A percentile compares a stretch with the other conserved stretches of the same genome.
Evolutionary conservation across 2,329 filamentous ascomycete genomes (phyloP).

Genomic region (Sodiomyces alkalinus): DNA sequence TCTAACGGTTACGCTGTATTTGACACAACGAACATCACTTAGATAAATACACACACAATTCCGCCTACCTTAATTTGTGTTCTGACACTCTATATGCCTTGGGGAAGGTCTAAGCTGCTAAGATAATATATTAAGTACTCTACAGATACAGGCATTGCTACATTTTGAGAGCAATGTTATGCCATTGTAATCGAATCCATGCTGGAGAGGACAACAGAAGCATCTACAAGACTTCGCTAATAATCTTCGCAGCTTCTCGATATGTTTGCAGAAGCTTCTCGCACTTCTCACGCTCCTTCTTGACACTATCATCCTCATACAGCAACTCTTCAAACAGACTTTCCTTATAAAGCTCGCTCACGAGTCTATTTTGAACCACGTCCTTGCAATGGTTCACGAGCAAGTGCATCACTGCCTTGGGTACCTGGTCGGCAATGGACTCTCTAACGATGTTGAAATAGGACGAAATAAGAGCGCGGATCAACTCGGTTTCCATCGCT

Average conservation of each 20-base stretch:
- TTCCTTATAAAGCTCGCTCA: slow-evolving; percentile 92
- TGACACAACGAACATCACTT: too few relatives aligned
- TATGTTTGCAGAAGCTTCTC: slow-evolving; percentile 92
- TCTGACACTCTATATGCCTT: too few relatives aligned
- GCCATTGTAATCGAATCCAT: too few relatives aligned
- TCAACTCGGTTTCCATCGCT: slow-evolving; percentile 93
- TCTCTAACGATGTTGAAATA: slow-evolving; percentile 99
- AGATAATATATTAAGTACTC: too few relatives aligned
- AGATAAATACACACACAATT: too few relatives aligned
- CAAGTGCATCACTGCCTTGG: slow-evolving; percentile 97
- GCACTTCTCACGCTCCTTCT: slow-evolving; percentile 96
- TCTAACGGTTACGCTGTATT: too few relatives aligned
- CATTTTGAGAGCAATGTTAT: too few relatives aligned
- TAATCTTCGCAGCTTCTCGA: slow-evolving; percentile 94
- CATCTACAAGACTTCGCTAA: slow-evolving; percentile 76
- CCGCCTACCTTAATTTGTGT: too few relatives aligned
- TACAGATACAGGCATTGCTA: too few relatives aligned
- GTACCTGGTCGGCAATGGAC: slow-evolving; percentile 95
- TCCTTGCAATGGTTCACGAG: slow-evolving; percentile 98
- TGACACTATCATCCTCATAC: slow-evolving; percentile 94
- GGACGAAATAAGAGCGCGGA: slow-evolving; percentile 87
- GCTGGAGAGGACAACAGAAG: too few relatives aligned
- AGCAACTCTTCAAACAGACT: slow-evolving; percentile 78
- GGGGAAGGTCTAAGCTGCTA: too few relatives aligned
- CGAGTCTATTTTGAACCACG: slow-evolving; percentile 89